Percentiles rank a stretch among this genome's conserved stretches.
These are phyloP conservation scores for Yamadazyma sp. DNA, from an alignment of 1,139 yeast species.

Conservation along the genomic window DNA sequence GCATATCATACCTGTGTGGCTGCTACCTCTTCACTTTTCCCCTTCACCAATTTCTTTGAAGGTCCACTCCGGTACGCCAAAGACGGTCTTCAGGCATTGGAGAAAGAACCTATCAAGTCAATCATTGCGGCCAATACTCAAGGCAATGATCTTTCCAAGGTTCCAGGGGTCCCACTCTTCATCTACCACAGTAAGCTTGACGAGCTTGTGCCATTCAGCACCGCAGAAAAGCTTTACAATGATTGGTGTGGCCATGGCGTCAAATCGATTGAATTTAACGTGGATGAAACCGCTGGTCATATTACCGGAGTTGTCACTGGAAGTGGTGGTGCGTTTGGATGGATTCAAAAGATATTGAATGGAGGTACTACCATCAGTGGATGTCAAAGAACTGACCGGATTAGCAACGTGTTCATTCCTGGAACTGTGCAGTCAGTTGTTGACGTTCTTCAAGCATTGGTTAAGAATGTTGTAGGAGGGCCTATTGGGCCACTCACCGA, in stretches of 20 bases:
- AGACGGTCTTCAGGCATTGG: conserved; percentile 18
- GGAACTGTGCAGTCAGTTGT: conserved; percentile 13
- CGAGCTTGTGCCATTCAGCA: conserved; percentile 26
- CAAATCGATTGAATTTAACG: conserved; percentile 28
- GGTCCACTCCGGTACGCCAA: conserved; percentile 18
- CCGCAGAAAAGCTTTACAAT: conserved; percentile 25
- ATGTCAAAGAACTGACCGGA: conserved; percentile 22
- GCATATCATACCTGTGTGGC: conserved; percentile 19
- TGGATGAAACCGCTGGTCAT: conserved; percentile 28
- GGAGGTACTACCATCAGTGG: conserved; percentile 27
- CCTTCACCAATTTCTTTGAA: conserved; percentile 15
- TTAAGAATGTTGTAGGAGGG: conserved; percentile 12
- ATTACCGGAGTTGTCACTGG: conserved; percentile 25
- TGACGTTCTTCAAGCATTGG: conserved; percentile 8
- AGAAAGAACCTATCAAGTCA: conserved; percentile 13
- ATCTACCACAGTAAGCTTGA: conserved; percentile 34
- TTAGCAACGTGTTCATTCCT: conserved; percentile 26
- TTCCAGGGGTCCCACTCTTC: conserved; percentile 34
- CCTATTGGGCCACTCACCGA: conserved; percentile 19
- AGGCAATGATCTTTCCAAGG: conserved; percentile 14
- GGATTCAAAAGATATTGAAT: conserved; percentile 21
- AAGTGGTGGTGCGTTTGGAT: conserved; percentile 30
- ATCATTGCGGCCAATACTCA: conserved; percentile 23
- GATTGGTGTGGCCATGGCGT: conserved; percentile 33
- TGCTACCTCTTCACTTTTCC: conserved; percentile 14